Base-by-base conservation (phyloP, 2,329 filamentous ascomycete genomes). In the Graphium sp. region DNA sequence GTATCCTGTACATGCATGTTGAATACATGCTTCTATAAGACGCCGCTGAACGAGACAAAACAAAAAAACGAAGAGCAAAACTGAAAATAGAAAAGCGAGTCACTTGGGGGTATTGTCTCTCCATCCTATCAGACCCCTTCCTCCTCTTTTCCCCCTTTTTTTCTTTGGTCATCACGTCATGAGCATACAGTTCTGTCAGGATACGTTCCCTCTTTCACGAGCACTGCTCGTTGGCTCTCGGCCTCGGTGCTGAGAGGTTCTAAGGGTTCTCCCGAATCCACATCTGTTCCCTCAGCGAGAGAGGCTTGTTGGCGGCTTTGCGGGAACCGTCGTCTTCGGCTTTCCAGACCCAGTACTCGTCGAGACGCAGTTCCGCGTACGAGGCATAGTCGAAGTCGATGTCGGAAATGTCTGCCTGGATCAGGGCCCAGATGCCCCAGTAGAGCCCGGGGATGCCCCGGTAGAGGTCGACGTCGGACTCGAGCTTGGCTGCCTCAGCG, bases 351-450 rank as follows among this genome's bases (percentile, higher is more conserved):
- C 77, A 92, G 54, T 94, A 95, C 56, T 95, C 89, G 28, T 79
- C 75, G 5, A 98, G 59, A 31, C 89, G 66, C 11, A 77, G 54
- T 50, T 94, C 82, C 8, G 89, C 87, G 48, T 95, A 98, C 7
- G 67, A 71, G 24, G 83, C 81, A 48, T 98, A 98, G 53, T 98
- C 85, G 46, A 98, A 98, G 47, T 94, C 81, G 42, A 98, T 98
- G 38, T 87, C 71, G 8, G 82, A 92, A 39, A 98, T 95, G 31
- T 72, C 80, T 3, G 85, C 80, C 58, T 98, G 89, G 38, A 98
- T 95, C 37, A 91, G 58, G 6, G 84, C 79, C 89, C 89, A 98
- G 33, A 94, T 83, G 15, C 89, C 89, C 85, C 78, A 83, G 49
- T 66, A 73, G 46, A 98, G 82, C 6, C 89, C 89, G 0, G 89